phyloP scores from a whole-genome alignment of 169 alveolate genomes.

The Cryptosporidium canis region DNA sequence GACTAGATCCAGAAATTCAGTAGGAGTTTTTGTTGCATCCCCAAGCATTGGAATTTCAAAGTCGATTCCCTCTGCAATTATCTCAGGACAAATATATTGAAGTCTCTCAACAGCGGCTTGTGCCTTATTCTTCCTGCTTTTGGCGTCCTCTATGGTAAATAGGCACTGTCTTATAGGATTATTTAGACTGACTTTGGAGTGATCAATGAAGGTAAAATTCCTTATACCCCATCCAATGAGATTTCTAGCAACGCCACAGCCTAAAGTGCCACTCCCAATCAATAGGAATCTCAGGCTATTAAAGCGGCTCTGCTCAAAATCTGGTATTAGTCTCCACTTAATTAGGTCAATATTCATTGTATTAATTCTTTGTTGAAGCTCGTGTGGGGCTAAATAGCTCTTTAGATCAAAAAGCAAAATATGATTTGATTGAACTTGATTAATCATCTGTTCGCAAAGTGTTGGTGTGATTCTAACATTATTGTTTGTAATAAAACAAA shows the following conservation, averaged over 20 bases:
- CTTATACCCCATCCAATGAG: conserved; percentile 89
- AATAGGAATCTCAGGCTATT: conserved; percentile 79
- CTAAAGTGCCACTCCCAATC: conserved; percentile 86
- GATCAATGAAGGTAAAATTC: conserved; percentile 88
- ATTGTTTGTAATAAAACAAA: not conserved
- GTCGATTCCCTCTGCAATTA: conserved; percentile 80
- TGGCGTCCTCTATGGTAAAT: conserved; percentile 86
- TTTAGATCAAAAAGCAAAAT: conserved; percentile 16
- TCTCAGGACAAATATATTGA: conserved; percentile 85
- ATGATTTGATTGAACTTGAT: not conserved
- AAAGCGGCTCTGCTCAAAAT: conserved; percentile 78
- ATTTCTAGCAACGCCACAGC: conserved; percentile 83
- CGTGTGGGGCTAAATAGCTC: conserved; percentile 6
- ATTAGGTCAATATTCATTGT: conserved; percentile 85
- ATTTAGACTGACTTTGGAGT: conserved; percentile 85
- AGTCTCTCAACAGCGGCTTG: conserved; percentile 85
- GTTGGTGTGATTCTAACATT: not conserved
- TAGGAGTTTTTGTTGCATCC: conserved; percentile 79
- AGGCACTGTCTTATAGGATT: conserved; percentile 90
- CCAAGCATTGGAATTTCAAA: conserved; percentile 91
- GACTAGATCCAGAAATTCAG: conserved; percentile 71
- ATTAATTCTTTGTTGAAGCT: conserved; percentile 18
- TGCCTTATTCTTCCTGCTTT: conserved; percentile 80
- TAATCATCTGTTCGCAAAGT: not conserved
- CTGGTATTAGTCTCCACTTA: conserved; percentile 91